Percentiles rank a stretch among this genome's conserved stretches.
Evolutionary conservation across 164 flowering plant species (phyloP).

Genomic region (Annona cherimola): DNA sequence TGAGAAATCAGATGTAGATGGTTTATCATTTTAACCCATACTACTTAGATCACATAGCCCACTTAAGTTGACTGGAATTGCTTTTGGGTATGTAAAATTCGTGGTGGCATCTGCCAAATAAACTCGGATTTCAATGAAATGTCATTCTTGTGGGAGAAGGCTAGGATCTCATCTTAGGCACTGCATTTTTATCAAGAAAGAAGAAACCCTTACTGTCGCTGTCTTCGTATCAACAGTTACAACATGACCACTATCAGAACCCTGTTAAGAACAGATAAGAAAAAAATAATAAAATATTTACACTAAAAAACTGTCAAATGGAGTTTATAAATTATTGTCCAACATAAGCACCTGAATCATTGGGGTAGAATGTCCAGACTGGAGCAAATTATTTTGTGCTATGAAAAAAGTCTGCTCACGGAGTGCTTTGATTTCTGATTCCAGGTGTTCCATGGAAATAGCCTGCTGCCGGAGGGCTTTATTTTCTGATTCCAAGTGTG

Average conservation of each 20-base stretch:
- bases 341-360: constrained; percentile 56
- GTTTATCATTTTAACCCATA: not conserved
- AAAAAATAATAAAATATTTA: not conserved
- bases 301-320: not conserved
- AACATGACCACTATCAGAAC: constrained; percentile 59
- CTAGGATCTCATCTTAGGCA: not conserved
- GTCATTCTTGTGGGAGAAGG: not conserved
- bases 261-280: constrained; percentile 32
- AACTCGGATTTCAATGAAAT: not conserved
- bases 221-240: constrained; percentile 36
- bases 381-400: constrained; percentile 55
- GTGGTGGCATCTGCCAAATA: not conserved
- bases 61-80: not conserved
- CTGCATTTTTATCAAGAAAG: constrained; percentile 1
- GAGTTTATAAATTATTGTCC: not conserved
- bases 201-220: constrained; percentile 34
- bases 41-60: not conserved
- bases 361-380: constrained; percentile 79
- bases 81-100: not conserved
- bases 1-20: not conserved
- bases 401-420: no score
- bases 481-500: constrained; percentile 88
- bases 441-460: constrained; percentile 48
- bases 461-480: constrained; percentile 97
- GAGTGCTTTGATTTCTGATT: no score